Base-by-base conservation (phyloP, 208 protist species). In the Polymyxa betae region DNA sequence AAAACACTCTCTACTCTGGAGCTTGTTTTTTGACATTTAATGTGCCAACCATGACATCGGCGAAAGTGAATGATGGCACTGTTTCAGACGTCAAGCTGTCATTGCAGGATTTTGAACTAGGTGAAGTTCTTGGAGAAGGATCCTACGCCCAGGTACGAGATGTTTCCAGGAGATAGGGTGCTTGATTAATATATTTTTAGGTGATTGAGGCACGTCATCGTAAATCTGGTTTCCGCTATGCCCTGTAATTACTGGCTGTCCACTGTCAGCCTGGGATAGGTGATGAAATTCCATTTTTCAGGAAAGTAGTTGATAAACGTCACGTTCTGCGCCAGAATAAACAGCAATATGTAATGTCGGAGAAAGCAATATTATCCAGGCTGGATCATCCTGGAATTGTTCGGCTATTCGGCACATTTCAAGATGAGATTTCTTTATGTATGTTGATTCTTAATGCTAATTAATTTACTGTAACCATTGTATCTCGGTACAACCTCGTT, bases 311-410 rank as follows among this genome's bases (percentile, higher is more conserved):
- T n/a, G 40, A 82, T n/a, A 82, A 82, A 35, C 12, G 16, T 35
- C 72, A 82, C 35, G n/a, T 82, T 40, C n/a, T 82, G 35, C 5
- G 72, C 5, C 72, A 82, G 16, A 43, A 43, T 43, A 82, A 82
- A 82, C 72, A 82, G 40, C 16, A 20, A n/a, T 82, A 82, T 43
- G 72, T 82, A 5, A 82, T 82, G 72, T 38, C 5, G 5, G 72
- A 82, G 72, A 82, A 82, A n/a, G 72, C 72, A n/a, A 82, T 82
- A 35, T 43, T 82, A n/a, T 45, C 40, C 16, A 5, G 40, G n/a
- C 16, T 82, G 16, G 72, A 82, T n/a, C 72, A 82, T 43, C 72
- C 72, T 82, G 72, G 72, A n/a, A 43, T 82, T 35, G 40, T 82
- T 5, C 72, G 35, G 5, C 72, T 82, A 35, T 45, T 82, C n/a